Evolutionary conservation across 2,329 filamentous ascomycete genomes (phyloP).

Genomic region (Pseudocercospora pini-densiflorae): DNA sequence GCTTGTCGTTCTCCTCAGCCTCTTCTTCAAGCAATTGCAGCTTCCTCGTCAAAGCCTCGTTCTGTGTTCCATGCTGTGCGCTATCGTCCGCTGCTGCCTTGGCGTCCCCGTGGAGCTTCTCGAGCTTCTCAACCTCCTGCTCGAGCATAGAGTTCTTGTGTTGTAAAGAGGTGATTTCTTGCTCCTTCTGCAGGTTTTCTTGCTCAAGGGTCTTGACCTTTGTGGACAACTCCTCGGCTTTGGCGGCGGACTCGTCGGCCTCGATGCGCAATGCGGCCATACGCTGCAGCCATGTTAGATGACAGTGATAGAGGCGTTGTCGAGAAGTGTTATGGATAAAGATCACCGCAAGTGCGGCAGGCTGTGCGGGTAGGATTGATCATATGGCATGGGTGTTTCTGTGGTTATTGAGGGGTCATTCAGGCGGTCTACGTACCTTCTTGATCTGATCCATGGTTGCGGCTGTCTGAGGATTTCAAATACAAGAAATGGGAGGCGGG

Average conservation of each 20-base stretch:
- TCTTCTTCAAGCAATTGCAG: constrained; percentile 97
- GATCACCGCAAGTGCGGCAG: constrained; percentile 2
- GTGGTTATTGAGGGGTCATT: constrained; percentile 29
- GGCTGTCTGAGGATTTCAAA: neutral
- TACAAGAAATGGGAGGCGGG: neutral
- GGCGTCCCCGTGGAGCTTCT: constrained; percentile 78
- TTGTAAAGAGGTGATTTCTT: constrained; percentile 93
- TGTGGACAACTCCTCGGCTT: constrained; percentile 83
- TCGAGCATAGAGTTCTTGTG: constrained; percentile 96
- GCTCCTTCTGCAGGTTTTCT: constrained; percentile 95
- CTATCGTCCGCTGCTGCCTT: constrained; percentile 87
- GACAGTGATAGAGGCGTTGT: neutral
- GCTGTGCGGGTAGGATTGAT: constrained; percentile 5
- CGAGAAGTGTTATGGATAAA: neutral
- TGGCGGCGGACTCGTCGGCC: constrained; percentile 80
- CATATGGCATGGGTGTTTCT: constrained; percentile 24
- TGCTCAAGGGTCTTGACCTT: constrained; percentile 92
- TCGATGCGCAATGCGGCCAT: constrained; percentile 94
- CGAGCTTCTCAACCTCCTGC: constrained; percentile 88
- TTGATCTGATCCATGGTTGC: constrained; percentile 48
- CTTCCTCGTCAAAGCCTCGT: constrained; percentile 88
- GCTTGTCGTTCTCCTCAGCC: constrained; percentile 95
- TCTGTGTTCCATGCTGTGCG: constrained; percentile 81
- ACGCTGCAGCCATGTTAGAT: constrained; percentile 64
- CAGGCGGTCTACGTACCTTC: constrained; percentile 41